A percentile compares a stretch with the other conserved stretches of the same genome.
These are phyloP conservation scores for Echeveria elegans DNA, from an alignment of 164 flowering plant species.

Conservation along the genomic window DNA sequence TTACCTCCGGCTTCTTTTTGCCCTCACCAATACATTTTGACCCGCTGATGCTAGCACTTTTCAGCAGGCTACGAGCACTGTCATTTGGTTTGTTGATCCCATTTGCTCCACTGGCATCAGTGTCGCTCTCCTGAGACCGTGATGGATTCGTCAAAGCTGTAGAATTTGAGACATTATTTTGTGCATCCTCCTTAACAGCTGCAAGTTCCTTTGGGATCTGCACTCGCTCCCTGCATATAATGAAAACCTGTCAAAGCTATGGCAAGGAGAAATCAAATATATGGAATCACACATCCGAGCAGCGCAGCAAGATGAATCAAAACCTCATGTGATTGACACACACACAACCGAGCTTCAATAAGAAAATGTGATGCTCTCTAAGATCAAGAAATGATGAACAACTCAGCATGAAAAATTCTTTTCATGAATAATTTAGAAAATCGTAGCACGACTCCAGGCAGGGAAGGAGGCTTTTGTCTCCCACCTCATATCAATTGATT, in stretches of 20 bases:
- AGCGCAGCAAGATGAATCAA: not conserved
- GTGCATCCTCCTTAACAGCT: slow-evolving; percentile 21
- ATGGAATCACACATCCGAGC: not conserved
- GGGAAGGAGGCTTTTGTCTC: not conserved
- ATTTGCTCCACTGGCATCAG: slow-evolving; percentile 12
- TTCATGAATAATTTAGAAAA: not conserved
- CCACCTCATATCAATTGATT: not conserved
- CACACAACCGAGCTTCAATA: not conserved
- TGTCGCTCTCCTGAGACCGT: slow-evolving; percentile 12
- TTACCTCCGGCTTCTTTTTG: not conserved
- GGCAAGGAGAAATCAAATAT: not conserved
- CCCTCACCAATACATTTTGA: not conserved
- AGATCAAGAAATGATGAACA: not conserved
- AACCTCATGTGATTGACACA: not conserved
- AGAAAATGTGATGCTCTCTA: not conserved
- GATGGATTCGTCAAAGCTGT: slow-evolving; percentile 22
- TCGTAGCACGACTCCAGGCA: not conserved
- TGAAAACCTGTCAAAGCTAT: not conserved
- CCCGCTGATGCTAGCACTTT: not conserved
- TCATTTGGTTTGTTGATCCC: slow-evolving; percentile 11
- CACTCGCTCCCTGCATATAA: slow-evolving; percentile 30
- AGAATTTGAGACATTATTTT: slow-evolving; percentile 21
- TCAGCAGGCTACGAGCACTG: not conserved
- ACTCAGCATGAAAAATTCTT: not conserved
- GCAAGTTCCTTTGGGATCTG: slow-evolving; percentile 7